These are phyloP conservation scores for Coprinopsis marcescibilis DNA, from an alignment of 768 basidiomycete species.

Conservation along the genomic window DNA sequence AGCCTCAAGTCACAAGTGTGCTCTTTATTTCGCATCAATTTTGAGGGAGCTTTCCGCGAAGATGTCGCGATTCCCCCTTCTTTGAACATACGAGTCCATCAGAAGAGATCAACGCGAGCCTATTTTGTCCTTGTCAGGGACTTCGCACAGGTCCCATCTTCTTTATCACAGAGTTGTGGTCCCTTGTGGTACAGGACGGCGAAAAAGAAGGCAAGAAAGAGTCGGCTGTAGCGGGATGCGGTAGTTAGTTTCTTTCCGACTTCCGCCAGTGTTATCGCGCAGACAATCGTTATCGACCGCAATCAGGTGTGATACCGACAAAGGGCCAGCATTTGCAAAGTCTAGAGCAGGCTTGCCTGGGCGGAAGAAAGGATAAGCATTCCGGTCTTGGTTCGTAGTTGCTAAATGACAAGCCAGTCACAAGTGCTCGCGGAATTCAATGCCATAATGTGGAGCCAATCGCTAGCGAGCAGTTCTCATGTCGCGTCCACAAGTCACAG, in stretches of 20 bases:
- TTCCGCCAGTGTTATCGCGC: constrained; percentile 3
- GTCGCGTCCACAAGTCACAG: too few relatives aligned
- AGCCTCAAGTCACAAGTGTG: neutral
- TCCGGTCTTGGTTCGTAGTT: too few relatives aligned
- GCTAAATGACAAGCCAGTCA: neutral
- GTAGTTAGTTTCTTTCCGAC: neutral
- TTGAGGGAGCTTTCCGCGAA: too few relatives aligned
- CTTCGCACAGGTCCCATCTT: neutral
- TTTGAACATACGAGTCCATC: too few relatives aligned
- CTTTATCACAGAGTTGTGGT: constrained; percentile 1
- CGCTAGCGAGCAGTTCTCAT: too few relatives aligned
- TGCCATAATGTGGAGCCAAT: too few relatives aligned
- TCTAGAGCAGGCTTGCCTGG: constrained; percentile 1
- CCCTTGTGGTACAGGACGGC: too few relatives aligned
- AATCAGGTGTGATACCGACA: too few relatives aligned
- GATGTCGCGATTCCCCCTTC: too few relatives aligned
- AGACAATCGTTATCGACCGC: constrained; percentile 4
- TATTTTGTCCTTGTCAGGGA: constrained; percentile 5
- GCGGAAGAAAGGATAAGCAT: neutral
- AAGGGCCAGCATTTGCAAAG: neutral
- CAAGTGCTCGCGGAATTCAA: too few relatives aligned
- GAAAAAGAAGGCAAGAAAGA: neutral
- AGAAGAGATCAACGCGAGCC: neutral
- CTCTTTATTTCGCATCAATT: neutral
- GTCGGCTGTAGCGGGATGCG: neutral